Evolutionary conservation across 805 yeast species (phyloP), one percentile per base, ranked within the genome.

Genomic region (Yarrowia sp.): DNA sequence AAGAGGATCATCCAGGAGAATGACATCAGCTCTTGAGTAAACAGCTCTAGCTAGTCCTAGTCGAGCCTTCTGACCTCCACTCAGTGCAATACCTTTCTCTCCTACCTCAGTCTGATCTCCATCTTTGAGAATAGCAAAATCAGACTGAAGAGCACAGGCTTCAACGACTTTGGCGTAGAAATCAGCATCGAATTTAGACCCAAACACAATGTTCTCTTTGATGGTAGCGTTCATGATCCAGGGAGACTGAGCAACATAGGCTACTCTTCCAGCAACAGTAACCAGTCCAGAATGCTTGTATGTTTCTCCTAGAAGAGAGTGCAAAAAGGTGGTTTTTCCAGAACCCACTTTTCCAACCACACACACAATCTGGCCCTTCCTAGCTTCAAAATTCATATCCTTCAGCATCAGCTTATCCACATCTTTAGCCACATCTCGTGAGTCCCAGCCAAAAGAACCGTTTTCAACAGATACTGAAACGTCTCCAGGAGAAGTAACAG

Each of bases 21-120:
- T 92, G 35, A 95, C 84, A 73, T 95, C 98, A 3, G 98, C 96
- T 69, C 98, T 83, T 11, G 97, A 84, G 74, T 95, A 95, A 9
- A 95, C 97, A 11, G 99, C 98, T 74, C 99, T 84, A 0, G 99
- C 99, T 63, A 95, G 82, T 1, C 96, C 87, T 41, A 95, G 81
- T 74, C 99, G 86, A 0, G 99, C 98, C 81, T 95, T 95, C 76
- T 95, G 99, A 50, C 99, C 99, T 61, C 99, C 99, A 45, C 97
- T 90, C 58, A 95, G 80, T 13, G 98, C 90, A 61, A 95, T 92
- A 68, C 99, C 99, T 75, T 93, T 91, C 78, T 95, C 99, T 68
- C 99, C 99, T 66, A 95, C 98, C 70, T 89, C 85, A 6, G 99
- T 95, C 61, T 81, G 81, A 74, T 95, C 98, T 64, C 97, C 97